Evolutionary conservation across 2,329 filamentous ascomycete genomes (phyloP).

Genomic region (Microascus cirrosus): DNA sequence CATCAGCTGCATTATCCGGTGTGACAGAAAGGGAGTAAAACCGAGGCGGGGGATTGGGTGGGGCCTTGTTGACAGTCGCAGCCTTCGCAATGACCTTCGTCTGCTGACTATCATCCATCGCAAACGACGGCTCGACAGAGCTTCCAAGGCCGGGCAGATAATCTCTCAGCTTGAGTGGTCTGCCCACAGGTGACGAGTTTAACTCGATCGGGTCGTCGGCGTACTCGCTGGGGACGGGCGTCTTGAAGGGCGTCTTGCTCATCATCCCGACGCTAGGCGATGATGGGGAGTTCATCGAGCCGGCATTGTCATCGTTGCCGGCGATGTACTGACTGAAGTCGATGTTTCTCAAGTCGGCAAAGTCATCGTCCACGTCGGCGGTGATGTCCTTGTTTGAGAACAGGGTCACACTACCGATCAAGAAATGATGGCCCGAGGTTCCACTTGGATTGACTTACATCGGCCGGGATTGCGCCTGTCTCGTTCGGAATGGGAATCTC

Average conservation of each 20-base stretch:
- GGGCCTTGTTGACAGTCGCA: background rate
- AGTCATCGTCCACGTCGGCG: background rate
- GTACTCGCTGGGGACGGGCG: background rate
- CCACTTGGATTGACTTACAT: background rate
- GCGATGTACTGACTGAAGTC: conserved; percentile 2
- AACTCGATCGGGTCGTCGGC: background rate
- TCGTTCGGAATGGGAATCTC: background rate
- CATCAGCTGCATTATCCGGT: background rate
- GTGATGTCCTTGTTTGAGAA: background rate
- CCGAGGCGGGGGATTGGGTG: background rate
- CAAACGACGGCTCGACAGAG: background rate
- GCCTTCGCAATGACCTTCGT: background rate
- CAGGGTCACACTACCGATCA: background rate
- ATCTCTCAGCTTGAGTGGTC: background rate
- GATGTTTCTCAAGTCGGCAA: background rate
- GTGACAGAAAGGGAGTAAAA: background rate
- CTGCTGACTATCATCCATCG: background rate
- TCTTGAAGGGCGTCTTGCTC: conserved; percentile 4
- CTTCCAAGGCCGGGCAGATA: background rate
- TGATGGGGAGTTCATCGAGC: background rate
- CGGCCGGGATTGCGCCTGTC: background rate
- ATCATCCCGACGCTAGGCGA: background rate
- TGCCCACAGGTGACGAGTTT: background rate
- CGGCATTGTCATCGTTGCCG: background rate
- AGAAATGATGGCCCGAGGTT: background rate